Evolutionary conservation across 768 basidiomycete species (phyloP).

Genomic region (Tricholoma sp.): DNA sequence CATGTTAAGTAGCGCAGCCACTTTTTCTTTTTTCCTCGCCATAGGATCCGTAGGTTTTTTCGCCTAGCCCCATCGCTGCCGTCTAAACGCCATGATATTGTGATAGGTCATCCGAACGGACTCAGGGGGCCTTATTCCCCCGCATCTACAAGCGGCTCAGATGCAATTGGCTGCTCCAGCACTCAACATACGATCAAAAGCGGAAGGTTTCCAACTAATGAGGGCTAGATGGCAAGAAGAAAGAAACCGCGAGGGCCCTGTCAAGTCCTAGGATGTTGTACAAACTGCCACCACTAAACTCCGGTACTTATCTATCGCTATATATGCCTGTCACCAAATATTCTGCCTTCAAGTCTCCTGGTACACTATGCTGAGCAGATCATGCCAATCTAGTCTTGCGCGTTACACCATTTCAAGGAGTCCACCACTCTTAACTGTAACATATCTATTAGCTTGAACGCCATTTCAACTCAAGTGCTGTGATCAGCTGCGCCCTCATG

Average conservation of each 20-base stretch:
- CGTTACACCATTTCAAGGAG: too few species aligned
- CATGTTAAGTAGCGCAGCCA: slow-evolving; percentile 97
- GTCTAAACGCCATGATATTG: slow-evolving; percentile 6
- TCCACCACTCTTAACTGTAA: too few species aligned
- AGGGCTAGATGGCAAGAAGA: slow-evolving; percentile 74
- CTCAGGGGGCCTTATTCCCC: slow-evolving; percentile 43
- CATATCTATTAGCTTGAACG: too few species aligned
- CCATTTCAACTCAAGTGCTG: too few species aligned
- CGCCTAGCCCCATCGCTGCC: not conserved
- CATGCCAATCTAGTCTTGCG: too few species aligned
- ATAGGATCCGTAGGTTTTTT: slow-evolving; percentile 72
- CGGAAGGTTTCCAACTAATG: slow-evolving; percentile 67
- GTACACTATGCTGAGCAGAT: not conserved
- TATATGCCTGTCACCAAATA: not conserved
- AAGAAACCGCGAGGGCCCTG: slow-evolving; percentile 27
- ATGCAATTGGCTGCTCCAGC: slow-evolving; percentile 52
- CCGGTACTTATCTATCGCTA: not conserved
- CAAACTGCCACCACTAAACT: too few species aligned
- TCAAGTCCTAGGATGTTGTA: slow-evolving; percentile 5
- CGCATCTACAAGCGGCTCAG: slow-evolving; percentile 60
- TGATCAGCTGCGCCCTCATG: too few species aligned
- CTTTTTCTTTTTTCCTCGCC: slow-evolving; percentile 95
- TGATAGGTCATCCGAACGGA: slow-evolving; percentile 88
- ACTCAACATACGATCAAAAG: slow-evolving; percentile 49
- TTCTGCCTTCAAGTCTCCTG: not conserved